Evolutionary conservation across 345 rosid genomes (phyloP), one percentile per base, ranked within the genome.

Genomic region (Eucalyptus fibrosa): DNA sequence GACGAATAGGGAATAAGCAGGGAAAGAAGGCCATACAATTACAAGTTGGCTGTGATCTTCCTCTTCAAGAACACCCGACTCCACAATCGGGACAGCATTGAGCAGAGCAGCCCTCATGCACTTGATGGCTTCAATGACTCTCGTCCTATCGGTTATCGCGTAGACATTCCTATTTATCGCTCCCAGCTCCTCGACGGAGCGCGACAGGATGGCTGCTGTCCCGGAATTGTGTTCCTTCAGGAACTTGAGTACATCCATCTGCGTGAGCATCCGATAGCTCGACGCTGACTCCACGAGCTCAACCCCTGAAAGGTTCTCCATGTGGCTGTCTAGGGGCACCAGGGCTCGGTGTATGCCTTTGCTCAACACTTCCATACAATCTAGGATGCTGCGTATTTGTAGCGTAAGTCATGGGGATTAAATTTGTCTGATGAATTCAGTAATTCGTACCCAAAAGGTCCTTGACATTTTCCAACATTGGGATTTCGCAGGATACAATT

Each of bases 351-450:
- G 99, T 65, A 95, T 93, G 89, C 98, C 99, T 92, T 96, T 96
- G 94, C 97, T 94, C 85, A 96, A 93, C 89, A 96, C 94, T 92
- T 95, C 98, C 97, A 96, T 94, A 89, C 99, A 95, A 59, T 96
- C 99, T 18, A 95, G 8, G 50, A 96, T 87, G 92, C 95, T 96
- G 91, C 83, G 83, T 37, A 40, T 72, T 72, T 72, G 23, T 72
- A 72, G 82, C 44, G 82, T 10, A 34, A 34, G 44, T 72, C 26
- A 34, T 19, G 44, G 82, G 44, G 44, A 72, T 34, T 72, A 72
- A 37, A 32, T 85, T 85, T 85, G 87, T 86, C 21, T 86, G 51
- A 49, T 45, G 12, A 86, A 50, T 50, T 49, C 87, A 4, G 34
- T n/a, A 86, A 86, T 21, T 21, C 42, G 47, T 40, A 19, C 47